These are phyloP conservation scores for Bryum argenteum DNA, from an alignment of 225 moss, liverwort and hornwort genomes.

Conservation along the genomic window DNA sequence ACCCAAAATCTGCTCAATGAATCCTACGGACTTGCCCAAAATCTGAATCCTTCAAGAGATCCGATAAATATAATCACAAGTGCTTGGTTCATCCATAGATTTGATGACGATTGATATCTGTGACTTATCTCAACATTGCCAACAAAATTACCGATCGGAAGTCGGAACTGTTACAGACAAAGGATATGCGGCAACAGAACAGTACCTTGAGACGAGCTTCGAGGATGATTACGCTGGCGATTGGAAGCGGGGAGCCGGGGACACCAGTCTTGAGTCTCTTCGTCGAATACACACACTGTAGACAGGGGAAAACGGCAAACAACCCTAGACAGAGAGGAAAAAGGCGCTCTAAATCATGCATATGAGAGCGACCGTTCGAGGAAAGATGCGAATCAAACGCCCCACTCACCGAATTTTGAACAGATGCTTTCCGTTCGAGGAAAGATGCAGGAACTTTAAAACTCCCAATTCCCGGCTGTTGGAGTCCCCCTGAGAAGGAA, in stretches of 20 bases:
- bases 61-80: neutral
- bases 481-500: no score
- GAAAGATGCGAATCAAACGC: constrained; percentile 26
- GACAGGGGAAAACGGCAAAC: neutral
- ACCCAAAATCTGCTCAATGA: neutral
- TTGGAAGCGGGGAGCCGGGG: constrained; percentile 19
- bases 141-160: no score
- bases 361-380: neutral
- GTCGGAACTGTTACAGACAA: no score
- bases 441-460: constrained; percentile 14
- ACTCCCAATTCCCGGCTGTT: constrained; percentile 36
- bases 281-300: neutral
- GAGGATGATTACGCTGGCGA: no score
- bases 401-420: constrained; percentile 30
- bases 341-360: constrained; percentile 24
- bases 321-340: constrained; percentile 49
- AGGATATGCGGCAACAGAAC: no score
- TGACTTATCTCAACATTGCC: no score
- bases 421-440: neutral
- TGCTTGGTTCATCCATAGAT: neutral
- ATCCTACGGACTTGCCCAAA: neutral
- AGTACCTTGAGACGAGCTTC: no score
- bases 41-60: neutral
- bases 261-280: constrained; percentile 17
- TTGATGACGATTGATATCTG: neutral